A percentile compares a stretch with the other conserved stretches of the same genome.
Evolutionary conservation across 768 basidiomycete species (phyloP).

Genomic region (Phylloporus sp.): DNA sequence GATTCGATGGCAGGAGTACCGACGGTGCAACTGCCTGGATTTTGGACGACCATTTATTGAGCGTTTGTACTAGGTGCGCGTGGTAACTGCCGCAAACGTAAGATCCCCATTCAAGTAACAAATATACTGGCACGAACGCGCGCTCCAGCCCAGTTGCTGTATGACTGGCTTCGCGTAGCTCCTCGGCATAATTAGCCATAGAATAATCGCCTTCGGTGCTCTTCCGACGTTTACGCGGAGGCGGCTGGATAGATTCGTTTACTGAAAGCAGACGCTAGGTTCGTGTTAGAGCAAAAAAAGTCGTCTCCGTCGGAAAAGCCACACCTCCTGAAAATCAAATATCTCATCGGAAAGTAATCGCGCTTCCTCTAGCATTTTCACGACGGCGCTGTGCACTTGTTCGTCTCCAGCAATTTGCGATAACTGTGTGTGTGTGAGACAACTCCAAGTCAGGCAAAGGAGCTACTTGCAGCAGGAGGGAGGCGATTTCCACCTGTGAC

Average conservation of each 20-base stretch:
- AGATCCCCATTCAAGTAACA: slow-evolving; percentile 1
- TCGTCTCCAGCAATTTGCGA: slow-evolving; percentile 26
- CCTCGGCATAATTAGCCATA: slow-evolving; percentile 9
- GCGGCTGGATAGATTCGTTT: slow-evolving; percentile 45
- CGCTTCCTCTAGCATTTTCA: slow-evolving; percentile 57
- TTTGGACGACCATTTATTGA: slow-evolving; percentile 94
- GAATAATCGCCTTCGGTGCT: slow-evolving; percentile 24
- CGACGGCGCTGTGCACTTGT: slow-evolving; percentile 42
- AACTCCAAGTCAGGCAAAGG: neutral
- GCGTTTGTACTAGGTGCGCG: slow-evolving; percentile 65
- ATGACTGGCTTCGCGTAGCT: slow-evolving; percentile 40
- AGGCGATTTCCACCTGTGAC: slow-evolving; percentile 59
- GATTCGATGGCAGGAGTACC: slow-evolving; percentile 62
- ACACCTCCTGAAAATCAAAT: slow-evolving; percentile 63
- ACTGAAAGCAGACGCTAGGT: slow-evolving; percentile 41
- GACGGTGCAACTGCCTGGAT: slow-evolving; percentile 88
- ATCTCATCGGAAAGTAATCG: slow-evolving; percentile 60
- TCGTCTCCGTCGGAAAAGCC: slow-evolving; percentile 8
- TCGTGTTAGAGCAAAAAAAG: slow-evolving; percentile 13
- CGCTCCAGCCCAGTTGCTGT: slow-evolving; percentile 45
- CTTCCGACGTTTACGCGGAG: slow-evolving; percentile 56
- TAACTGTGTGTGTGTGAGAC: slow-evolving; percentile 28
- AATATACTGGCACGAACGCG: slow-evolving; percentile 36
- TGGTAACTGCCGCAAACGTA: slow-evolving; percentile 44
- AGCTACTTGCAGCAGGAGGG: slow-evolving; percentile 49